Evolutionary conservation across 257 asterid genomes (phyloP).

Genomic region (Petunia axillaris): DNA sequence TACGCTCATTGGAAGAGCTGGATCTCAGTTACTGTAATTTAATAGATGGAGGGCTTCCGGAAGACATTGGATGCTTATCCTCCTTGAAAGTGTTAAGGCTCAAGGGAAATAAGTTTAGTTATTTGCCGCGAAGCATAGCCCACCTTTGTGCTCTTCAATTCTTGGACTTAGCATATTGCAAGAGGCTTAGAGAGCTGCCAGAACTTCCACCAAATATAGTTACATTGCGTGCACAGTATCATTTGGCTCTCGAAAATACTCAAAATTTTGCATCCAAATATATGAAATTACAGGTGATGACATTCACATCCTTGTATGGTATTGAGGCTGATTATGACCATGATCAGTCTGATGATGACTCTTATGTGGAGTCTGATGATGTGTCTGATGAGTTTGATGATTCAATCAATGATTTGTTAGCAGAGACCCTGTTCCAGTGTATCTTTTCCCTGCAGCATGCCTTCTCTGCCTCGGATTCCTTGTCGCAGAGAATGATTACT

Average conservation of each 20-base stretch:
- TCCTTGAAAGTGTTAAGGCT: neutral
- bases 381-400: too few species aligned
- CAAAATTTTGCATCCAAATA: too few species aligned
- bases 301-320: too few species aligned
- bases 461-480: neutral
- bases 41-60: neutral
- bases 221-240: too few species aligned
- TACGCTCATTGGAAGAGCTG: neutral
- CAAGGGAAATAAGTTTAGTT: neutral
- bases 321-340: too few species aligned
- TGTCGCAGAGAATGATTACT: neutral
- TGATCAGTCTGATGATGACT: too few species aligned
- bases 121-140: neutral
- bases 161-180: neutral
- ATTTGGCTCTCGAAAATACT: too few species aligned
- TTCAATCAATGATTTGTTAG: too few species aligned
- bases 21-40: neutral
- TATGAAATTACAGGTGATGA: too few species aligned
- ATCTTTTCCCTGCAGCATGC: neutral
- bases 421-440: neutral
- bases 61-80: neutral
- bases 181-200: neutral
- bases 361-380: too few species aligned
- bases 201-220: neutral
- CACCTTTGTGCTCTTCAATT: neutral